Conservation (phyloP, 1,139 yeast genomes). For the Candida dubliniensis region DNA sequence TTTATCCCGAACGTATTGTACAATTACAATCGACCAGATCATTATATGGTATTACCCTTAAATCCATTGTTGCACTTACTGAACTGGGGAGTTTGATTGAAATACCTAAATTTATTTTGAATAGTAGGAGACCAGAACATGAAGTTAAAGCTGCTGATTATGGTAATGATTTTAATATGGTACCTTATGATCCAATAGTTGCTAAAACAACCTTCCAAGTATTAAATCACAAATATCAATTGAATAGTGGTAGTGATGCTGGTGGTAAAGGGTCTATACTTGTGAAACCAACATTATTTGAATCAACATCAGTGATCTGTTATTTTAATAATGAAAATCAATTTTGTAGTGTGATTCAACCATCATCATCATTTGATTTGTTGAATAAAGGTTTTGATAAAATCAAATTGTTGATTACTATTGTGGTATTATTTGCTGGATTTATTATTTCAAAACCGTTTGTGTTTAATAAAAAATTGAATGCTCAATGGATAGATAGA, state of each 20-base stretch:
- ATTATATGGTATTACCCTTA: constrained; percentile 70
- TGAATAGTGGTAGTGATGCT: constrained; percentile 17
- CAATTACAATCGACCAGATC: constrained; percentile 62
- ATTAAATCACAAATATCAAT: constrained; percentile 36
- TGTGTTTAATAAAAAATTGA: constrained; percentile 51
- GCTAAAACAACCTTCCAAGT: constrained; percentile 45
- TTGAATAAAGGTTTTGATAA: constrained; percentile 69
- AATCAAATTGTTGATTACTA: constrained; percentile 60
- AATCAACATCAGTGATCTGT: constrained; percentile 77
- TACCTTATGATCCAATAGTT: constrained; percentile 68
- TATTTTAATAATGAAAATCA: constrained; percentile 61
- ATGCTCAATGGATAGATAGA: constrained; percentile 33
- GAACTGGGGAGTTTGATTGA: constrained; percentile 64
- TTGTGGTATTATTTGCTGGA: constrained; percentile 49
- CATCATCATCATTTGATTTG: constrained; percentile 82
- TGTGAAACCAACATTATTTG: constrained; percentile 68
- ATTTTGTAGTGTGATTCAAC: constrained; percentile 75
- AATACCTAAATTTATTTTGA: constrained; percentile 66
- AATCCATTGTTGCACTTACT: constrained; percentile 62
- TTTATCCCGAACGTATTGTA: constrained; percentile 56
- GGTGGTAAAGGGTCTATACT: constrained; percentile 27
- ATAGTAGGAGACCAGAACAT: constrained; percentile 59
- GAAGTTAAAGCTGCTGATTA: constrained; percentile 55
- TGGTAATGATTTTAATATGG: constrained; percentile 56
- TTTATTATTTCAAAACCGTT: constrained; percentile 55